Percentiles rank a stretch among this genome's conserved stretches.
These are phyloP conservation scores for Lachnellula hyalina DNA, from an alignment of 2,329 filamentous ascomycete species.

Conservation along the genomic window DNA sequence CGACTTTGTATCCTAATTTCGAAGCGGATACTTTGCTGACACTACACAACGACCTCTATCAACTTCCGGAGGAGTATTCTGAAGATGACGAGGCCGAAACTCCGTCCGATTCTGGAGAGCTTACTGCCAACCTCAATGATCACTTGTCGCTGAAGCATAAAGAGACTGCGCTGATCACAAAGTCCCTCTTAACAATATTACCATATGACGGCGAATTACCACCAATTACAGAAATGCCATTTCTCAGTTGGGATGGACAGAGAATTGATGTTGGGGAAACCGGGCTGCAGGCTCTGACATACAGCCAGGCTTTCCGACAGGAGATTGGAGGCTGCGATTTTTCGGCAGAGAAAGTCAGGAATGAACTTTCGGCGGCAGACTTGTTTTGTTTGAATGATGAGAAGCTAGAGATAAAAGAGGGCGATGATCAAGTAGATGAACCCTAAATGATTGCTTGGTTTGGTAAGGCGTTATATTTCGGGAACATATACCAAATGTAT, in stretches of 20 bases:
- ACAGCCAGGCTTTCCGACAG: conserved; percentile 53
- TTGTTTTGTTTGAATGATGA: conserved; percentile 27
- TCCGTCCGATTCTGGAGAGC: conserved; percentile 10
- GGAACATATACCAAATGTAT: not conserved
- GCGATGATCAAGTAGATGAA: not conserved
- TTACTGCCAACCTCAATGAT: conserved; percentile 26
- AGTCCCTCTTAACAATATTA: conserved; percentile 46
- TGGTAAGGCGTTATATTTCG: not conserved
- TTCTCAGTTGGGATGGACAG: conserved; percentile 61
- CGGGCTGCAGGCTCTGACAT: conserved; percentile 43
- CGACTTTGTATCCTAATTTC: conserved; percentile 70
- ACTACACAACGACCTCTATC: conserved; percentile 70
- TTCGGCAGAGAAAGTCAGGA: conserved; percentile 12
- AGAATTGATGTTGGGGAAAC: conserved; percentile 37
- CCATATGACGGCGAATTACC: conserved; percentile 40
- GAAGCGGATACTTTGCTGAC: conserved; percentile 52
- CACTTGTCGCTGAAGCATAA: conserved; percentile 24
- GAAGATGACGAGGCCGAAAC: conserved; percentile 20
- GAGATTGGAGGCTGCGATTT: conserved; percentile 60
- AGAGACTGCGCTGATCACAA: conserved; percentile 37
- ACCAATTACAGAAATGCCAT: conserved; percentile 45
- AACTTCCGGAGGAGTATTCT: conserved; percentile 63
- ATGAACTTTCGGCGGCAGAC: conserved; percentile 16
- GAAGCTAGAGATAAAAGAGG: not conserved
- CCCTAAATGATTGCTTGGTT: no score